phyloP scores from a whole-genome alignment of 2,329 filamentous ascomycete genomes.

The Pseudopyrenochaeta lycopersici region DNA sequence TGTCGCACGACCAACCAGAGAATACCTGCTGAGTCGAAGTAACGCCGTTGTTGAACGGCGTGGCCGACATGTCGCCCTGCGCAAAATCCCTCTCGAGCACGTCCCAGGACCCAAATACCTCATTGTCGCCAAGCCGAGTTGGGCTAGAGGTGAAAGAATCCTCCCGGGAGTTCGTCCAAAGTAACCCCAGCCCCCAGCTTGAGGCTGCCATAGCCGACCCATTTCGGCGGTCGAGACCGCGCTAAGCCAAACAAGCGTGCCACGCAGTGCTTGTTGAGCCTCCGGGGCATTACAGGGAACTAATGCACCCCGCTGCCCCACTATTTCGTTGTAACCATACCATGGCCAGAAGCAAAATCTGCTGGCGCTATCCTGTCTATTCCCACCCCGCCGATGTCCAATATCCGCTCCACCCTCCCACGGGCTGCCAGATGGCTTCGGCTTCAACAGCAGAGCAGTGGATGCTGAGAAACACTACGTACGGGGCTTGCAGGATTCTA shows the following conservation, averaged over 20 bases:
- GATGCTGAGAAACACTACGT: slow-evolving; percentile 3
- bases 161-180: slow-evolving; percentile 36
- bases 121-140: not conserved
- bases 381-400: slow-evolving; percentile 9
- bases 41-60: slow-evolving; percentile 10
- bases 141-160: slow-evolving; percentile 19
- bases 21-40: not conserved
- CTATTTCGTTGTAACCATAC: slow-evolving; percentile 16
- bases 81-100: slow-evolving; percentile 6
- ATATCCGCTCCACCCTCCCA: slow-evolving; percentile 11
- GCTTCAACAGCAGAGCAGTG: slow-evolving; percentile 3
- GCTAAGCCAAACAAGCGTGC: slow-evolving; percentile 25
- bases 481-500: slow-evolving; percentile 18
- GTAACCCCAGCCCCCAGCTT: slow-evolving; percentile 5
- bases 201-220: slow-evolving; percentile 9
- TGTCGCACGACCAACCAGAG: not conserved
- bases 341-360: slow-evolving; percentile 36
- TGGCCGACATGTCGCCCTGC: not conserved
- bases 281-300: slow-evolving; percentile 27
- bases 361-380: slow-evolving; percentile 11
- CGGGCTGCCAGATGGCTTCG: slow-evolving; percentile 12
- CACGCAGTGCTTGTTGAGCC: slow-evolving; percentile 37
- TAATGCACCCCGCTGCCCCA: slow-evolving; percentile 37
- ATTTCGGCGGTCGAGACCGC: slow-evolving; percentile 20
- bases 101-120: not conserved